These are phyloP conservation scores for Fusarium sterilihyphosum DNA, from an alignment of 2,329 filamentous ascomycete genomes.

Conservation along the genomic window DNA sequence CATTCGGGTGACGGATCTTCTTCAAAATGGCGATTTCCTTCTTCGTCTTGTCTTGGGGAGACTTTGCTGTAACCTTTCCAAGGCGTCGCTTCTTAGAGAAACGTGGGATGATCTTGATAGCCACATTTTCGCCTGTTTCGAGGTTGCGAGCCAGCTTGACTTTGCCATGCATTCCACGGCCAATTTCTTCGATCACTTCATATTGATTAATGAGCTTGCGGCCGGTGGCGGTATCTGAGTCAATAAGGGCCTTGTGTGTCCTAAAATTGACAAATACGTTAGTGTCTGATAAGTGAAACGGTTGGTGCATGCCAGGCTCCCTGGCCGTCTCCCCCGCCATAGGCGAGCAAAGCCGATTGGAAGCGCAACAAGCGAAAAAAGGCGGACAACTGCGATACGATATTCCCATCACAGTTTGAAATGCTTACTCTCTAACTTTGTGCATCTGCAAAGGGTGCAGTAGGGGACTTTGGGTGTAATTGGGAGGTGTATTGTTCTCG, in stretches of 20 bases:
- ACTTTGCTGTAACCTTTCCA: slow-evolving; percentile 77
- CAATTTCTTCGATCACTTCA: slow-evolving; percentile 95
- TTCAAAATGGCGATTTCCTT: slow-evolving; percentile 98
- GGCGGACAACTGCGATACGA: neutral
- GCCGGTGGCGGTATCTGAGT: slow-evolving; percentile 87
- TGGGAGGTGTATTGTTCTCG: slow-evolving; percentile 64
- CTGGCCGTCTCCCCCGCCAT: slow-evolving; percentile 12
- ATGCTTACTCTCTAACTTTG: slow-evolving; percentile 78
- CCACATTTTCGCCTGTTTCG: slow-evolving; percentile 80
- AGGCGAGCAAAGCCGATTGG: slow-evolving; percentile 6
- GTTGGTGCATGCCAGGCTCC: slow-evolving; percentile 10
- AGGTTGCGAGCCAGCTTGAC: slow-evolving; percentile 92
- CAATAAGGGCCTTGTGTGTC: slow-evolving; percentile 91
- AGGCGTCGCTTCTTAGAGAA: slow-evolving; percentile 93
- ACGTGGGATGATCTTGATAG: slow-evolving; percentile 98
- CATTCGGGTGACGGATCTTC: slow-evolving; percentile 97
- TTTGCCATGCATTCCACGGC: slow-evolving; percentile 95
- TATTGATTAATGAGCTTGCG: slow-evolving; percentile 98
- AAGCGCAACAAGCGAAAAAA: neutral
- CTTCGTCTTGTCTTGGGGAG: slow-evolving; percentile 83
- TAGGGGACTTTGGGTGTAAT: slow-evolving; percentile 65
- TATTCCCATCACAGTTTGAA: slow-evolving; percentile 1
- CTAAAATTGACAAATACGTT: slow-evolving; percentile 51
- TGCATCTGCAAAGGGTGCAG: slow-evolving; percentile 77
- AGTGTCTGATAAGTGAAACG: slow-evolving; percentile 28